Percentiles rank a stretch among this genome's conserved stretches.
phyloP scores from a whole-genome alignment of 108 stramenopile species.

The Schizochytrium sp. region DNA sequence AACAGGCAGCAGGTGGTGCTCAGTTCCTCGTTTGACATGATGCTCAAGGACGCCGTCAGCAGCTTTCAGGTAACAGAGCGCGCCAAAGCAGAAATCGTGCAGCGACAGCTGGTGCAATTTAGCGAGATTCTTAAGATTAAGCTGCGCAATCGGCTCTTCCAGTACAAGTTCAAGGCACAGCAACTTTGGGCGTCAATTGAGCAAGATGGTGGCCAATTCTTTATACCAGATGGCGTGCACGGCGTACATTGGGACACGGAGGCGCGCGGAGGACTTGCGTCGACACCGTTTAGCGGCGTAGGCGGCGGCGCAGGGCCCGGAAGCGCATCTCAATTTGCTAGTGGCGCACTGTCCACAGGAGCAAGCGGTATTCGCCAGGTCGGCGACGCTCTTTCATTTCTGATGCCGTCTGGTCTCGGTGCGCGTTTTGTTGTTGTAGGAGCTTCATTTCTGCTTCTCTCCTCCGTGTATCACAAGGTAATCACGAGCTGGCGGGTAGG shows the following conservation, averaged over 20 bases:
- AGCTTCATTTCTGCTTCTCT: not conserved
- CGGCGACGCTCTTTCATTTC: not conserved
- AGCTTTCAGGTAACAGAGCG: not conserved
- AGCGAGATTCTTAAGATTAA: not conserved
- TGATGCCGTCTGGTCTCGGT: not conserved
- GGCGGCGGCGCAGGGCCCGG: not conserved
- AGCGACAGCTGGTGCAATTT: constrained; percentile 2
- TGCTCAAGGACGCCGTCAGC: not conserved
- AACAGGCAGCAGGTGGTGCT: not conserved
- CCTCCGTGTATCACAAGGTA: not conserved
- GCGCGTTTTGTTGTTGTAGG: not conserved
- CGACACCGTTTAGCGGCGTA: not conserved
- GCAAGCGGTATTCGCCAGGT: not conserved
- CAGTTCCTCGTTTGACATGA: not conserved
- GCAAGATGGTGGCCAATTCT: not conserved
- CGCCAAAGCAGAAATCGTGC: constrained; percentile 3
- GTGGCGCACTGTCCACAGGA: not conserved
- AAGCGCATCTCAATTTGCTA: not conserved
- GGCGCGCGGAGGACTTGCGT: not conserved
- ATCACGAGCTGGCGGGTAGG: not conserved
- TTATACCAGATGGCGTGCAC: not conserved
- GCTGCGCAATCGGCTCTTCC: not conserved
- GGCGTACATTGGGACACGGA: not conserved
- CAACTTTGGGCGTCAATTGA: not conserved
- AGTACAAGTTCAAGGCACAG: not conserved